Percentiles rank a stretch among this genome's conserved stretches.
Evolutionary conservation across 1,139 yeast genomes (phyloP).

Genomic region (Pichia sp.): DNA sequence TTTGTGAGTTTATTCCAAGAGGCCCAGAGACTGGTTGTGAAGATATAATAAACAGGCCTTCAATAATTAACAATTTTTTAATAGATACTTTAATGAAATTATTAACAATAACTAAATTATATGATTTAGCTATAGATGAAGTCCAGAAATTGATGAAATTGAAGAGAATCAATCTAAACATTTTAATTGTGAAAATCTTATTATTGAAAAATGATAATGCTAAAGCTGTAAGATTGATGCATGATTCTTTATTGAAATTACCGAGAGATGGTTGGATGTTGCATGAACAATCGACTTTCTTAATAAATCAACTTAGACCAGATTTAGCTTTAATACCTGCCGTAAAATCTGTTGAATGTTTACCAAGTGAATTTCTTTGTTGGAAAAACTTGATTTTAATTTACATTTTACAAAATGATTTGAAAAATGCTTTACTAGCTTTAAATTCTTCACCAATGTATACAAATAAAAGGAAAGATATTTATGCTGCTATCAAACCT

Average conservation of each 20-base stretch:
- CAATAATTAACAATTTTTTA: conserved; percentile 61
- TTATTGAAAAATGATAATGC: conserved; percentile 65
- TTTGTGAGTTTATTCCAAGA: conserved; percentile 57
- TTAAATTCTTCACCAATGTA: conserved; percentile 93
- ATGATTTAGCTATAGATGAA: conserved; percentile 50
- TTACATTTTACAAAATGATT: conserved; percentile 64
- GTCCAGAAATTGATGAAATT: conserved; percentile 34
- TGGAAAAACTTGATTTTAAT: conserved; percentile 75
- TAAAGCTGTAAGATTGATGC: conserved; percentile 63
- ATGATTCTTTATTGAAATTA: conserved; percentile 48
- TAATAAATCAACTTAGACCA: conserved; percentile 55
- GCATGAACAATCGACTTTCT: conserved; percentile 63
- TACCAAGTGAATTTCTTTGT: conserved; percentile 78
- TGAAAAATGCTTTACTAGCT: conserved; percentile 69
- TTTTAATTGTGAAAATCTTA: conserved; percentile 49
- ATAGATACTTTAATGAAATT: conserved; percentile 67
- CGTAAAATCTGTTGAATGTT: conserved; percentile 63
- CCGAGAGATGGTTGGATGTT: conserved; percentile 58
- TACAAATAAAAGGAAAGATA: conserved; percentile 55
- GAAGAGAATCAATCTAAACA: conserved; percentile 34
- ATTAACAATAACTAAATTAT: conserved; percentile 57
- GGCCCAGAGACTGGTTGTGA: conserved; percentile 64
- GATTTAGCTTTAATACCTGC: conserved; percentile 74
- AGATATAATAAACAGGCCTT: conserved; percentile 59
- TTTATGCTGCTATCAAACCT: conserved; percentile 54